Conservation (phyloP, 2,329 filamentous ascomycete species). For the Aspergillus unguis region DNA sequence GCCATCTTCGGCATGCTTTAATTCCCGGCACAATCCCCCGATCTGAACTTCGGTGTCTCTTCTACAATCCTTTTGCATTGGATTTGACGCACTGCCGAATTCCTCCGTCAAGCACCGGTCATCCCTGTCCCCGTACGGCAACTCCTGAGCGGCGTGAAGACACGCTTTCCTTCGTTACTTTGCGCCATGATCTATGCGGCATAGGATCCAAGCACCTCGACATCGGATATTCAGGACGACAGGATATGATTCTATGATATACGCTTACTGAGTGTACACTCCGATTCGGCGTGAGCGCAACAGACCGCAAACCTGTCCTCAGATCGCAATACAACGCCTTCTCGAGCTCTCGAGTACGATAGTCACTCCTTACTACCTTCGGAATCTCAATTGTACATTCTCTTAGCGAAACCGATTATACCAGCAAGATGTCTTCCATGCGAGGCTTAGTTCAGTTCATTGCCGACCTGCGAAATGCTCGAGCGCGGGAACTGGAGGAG, state of each 20-base stretch:
- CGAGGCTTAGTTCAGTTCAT: conserved; percentile 94
- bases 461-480: conserved; percentile 89
- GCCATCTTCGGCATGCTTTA: neutral
- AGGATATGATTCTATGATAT: conserved; percentile 33
- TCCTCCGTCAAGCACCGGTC: neutral
- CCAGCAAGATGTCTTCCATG: conserved; percentile 46
- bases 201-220: conserved; percentile 10
- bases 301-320: neutral
- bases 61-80: neutral
- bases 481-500: conserved; percentile 93
- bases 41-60: conserved; percentile 1
- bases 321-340: neutral
- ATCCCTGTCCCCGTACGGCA: conserved; percentile 6
- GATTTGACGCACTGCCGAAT: neutral
- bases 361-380: neutral
- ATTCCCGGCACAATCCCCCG: neutral
- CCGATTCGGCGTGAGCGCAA: conserved; percentile 4
- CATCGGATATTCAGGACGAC: conserved; percentile 2
- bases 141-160: conserved; percentile 11
- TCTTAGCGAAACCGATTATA: neutral
- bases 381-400: neutral
- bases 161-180: conserved; percentile 8
- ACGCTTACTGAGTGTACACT: conserved; percentile 2
- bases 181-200: conserved; percentile 26
- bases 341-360: neutral